Evolutionary conservation across 306 rosid genomes (phyloP).

Genomic region (Hippophae gyantsensis): DNA sequence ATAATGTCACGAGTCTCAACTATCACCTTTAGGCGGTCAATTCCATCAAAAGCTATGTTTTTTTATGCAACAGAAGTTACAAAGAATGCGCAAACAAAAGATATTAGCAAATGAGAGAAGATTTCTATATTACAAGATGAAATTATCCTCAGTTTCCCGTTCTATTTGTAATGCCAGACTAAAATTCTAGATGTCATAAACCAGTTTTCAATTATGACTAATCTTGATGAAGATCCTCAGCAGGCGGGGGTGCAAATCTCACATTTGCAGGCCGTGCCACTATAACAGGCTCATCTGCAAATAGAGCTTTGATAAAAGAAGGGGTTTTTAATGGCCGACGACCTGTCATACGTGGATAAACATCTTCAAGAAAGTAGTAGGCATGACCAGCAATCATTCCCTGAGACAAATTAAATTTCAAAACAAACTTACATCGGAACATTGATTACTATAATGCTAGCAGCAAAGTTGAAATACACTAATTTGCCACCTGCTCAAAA

Average conservation of each 20-base stretch:
- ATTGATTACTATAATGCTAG: no score
- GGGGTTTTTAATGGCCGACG: slow-evolving; percentile 85
- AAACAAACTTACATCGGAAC: not conserved
- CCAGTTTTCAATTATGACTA: slow-evolving; percentile 14
- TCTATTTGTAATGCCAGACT: slow-evolving; percentile 13
- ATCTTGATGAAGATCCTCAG: slow-evolving; percentile 52
- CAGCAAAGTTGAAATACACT: not conserved
- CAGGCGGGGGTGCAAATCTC: slow-evolving; percentile 79
- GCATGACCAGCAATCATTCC: slow-evolving; percentile 99
- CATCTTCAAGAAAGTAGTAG: slow-evolving; percentile 89
- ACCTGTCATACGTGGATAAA: slow-evolving; percentile 82
- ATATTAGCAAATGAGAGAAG: slow-evolving; percentile 9
- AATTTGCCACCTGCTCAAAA: slow-evolving; percentile 3
- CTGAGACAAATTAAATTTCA: slow-evolving; percentile 30
- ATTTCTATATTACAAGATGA: slow-evolving; percentile 43
- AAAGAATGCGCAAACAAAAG: slow-evolving; percentile 24
- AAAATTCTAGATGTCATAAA: not conserved
- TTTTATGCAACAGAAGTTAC: not conserved
- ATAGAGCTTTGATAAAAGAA: slow-evolving; percentile 67
- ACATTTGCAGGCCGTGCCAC: slow-evolving; percentile 65
- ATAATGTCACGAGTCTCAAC: no score
- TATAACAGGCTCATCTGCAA: slow-evolving; percentile 82
- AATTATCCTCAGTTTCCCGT: slow-evolving; percentile 11
- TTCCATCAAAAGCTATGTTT: no score
- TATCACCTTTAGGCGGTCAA: no score